These are phyloP conservation scores for Cystobasidiaceae sp. DNA, from an alignment of 1,284 basidiomycete genomes.

Conservation along the genomic window DNA sequence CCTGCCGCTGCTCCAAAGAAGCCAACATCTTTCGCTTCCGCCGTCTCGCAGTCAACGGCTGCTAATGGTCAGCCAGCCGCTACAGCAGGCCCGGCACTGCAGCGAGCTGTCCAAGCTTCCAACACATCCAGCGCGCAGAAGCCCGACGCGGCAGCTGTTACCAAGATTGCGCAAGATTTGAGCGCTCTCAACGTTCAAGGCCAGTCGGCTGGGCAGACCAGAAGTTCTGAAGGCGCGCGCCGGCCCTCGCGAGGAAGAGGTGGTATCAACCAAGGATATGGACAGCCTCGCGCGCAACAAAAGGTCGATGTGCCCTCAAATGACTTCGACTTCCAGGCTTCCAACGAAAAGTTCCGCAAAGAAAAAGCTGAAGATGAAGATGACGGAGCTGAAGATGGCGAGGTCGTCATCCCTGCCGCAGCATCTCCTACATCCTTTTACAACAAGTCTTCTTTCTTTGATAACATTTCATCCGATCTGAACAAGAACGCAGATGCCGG, in stretches of 20 bases:
- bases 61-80: slow-evolving; percentile 13
- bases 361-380: slow-evolving; percentile 19
- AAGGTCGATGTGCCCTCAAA: slow-evolving; percentile 32
- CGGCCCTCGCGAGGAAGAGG: neutral
- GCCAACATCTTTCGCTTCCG: slow-evolving; percentile 19
- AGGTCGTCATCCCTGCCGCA: slow-evolving; percentile 35
- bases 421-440: slow-evolving; percentile 34
- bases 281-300: neutral
- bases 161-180: slow-evolving; percentile 15
- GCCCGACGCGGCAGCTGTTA: too few species aligned
- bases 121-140: too few species aligned
- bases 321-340: slow-evolving; percentile 43
- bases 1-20: slow-evolving; percentile 14
- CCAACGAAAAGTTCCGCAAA: slow-evolving; percentile 42
- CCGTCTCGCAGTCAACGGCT: neutral
- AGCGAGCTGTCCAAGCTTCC: neutral
- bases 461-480: slow-evolving; percentile 42
- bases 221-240: slow-evolving; percentile 13
- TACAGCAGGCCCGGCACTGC: slow-evolving; percentile 20
- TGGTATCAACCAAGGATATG: slow-evolving; percentile 6
- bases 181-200: too few species aligned
- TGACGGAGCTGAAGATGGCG: slow-evolving; percentile 23
- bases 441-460: slow-evolving; percentile 42
- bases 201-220: too few species aligned
- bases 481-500: slow-evolving; percentile 16